These are phyloP conservation scores for Pyrus bretschneideri DNA, from an alignment of 306 rosid genomes.

Conservation along the genomic window DNA sequence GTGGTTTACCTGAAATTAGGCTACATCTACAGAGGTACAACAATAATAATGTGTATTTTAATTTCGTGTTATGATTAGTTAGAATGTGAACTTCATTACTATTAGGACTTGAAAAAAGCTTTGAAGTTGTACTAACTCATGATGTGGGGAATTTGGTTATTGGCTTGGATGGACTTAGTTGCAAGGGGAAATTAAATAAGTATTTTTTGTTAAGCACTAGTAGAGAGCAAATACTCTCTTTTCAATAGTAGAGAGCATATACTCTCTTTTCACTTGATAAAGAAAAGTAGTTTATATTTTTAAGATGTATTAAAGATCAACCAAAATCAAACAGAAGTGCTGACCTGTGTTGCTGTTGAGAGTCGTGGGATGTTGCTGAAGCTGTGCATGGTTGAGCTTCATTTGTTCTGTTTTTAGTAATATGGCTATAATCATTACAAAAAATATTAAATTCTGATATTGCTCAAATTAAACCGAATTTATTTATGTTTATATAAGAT, in stretches of 20 bases:
- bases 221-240: not conserved
- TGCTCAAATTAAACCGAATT: not conserved
- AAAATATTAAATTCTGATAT: not conserved
- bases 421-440: not conserved
- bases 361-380: not conserved
- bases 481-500: not conserved
- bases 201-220: too few relatives aligned
- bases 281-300: not conserved
- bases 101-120: not conserved
- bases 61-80: too few relatives aligned
- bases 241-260: not conserved
- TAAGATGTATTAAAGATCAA: not conserved
- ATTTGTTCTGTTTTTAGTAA: not conserved
- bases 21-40: not conserved
- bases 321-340: not conserved
- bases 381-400: not conserved
- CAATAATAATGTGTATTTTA: too few relatives aligned
- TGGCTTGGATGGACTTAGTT: not conserved
- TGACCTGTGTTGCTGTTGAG: not conserved
- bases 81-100: too few relatives aligned
- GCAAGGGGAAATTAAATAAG: not conserved
- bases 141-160: not conserved
- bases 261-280: not conserved
- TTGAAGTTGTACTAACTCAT: not conserved
- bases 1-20: not conserved